Evolutionary conservation across 768 basidiomycete genomes (phyloP), one percentile per base, ranked within the genome.

Genomic region (Panaeolus papilionaceus): DNA sequence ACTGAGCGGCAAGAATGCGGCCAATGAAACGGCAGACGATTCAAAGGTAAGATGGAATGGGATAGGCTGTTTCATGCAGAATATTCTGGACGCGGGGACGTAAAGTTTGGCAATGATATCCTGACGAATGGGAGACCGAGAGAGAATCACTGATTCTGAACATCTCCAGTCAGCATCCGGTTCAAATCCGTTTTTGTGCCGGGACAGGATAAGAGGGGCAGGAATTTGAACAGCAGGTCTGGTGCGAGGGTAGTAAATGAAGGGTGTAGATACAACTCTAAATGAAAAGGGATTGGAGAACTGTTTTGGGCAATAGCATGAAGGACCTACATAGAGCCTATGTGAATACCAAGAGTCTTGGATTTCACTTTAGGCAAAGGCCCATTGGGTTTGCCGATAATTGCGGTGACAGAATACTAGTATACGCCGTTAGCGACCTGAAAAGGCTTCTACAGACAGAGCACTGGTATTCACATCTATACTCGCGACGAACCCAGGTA

Each of bases 401-500:
- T 78, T 0, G 83, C 88, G 64, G 80, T 84, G 9, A 92, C 82
- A 33, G 81, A 82, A 73, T 93, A 94, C 85, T 86, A 45, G 18
- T 28, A 58, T n/a, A 23, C 23, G 7, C 14, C 38, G 23, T 38
- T 62, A 40, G 61, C 26, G n/a, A 63, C 10, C n/a, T 63, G 9
- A 62, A 58, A 44, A n/a, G 10, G n/a, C 39, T 26, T 40, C n/a
- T 1, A 39, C 26, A 58, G 26, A 14, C n/a, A 61, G 40, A 4
- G 39, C 18, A 18, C n/a, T 61, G 10, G 14, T 11, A 67, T 79
- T 69, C 72, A 84, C 84, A 67, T 86, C 85, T 64, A 92, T 86
- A 7, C 76, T 84, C 14, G 92, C 91, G 16, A 82, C 80, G 72
- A 93, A 92, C 0, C 92, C 92, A 10, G 92, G 92, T 7, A 93